A percentile compares a stretch with the other conserved stretches of the same genome.
These are phyloP conservation scores for Coniochaeta ligniaria DNA, from an alignment of 2,329 filamentous ascomycete species.

Conservation along the genomic window DNA sequence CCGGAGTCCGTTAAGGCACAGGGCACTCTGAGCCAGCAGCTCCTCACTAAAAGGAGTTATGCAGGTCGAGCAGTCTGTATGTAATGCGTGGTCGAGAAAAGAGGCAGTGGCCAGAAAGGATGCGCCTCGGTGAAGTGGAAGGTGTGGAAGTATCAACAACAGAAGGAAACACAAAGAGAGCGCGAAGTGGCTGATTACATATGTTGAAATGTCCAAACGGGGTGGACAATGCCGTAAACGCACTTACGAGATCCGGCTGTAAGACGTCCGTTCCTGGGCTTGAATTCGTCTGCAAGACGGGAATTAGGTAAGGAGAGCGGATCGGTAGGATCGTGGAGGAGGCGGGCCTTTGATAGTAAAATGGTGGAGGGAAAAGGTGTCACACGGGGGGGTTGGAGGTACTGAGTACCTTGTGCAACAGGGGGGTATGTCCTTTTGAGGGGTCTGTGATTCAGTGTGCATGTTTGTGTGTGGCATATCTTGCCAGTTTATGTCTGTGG, in stretches of 20 bases:
- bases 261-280: not conserved
- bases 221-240: not conserved
- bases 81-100: not conserved
- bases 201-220: not conserved
- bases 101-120: not conserved
- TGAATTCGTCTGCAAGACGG: not conserved
- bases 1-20: not conserved
- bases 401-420: not conserved
- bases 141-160: not conserved
- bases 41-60: not conserved
- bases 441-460: not conserved
- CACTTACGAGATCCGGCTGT: conserved; percentile 1
- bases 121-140: not conserved
- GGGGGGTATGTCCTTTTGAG: not conserved
- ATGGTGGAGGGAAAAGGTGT: not conserved
- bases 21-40: not conserved
- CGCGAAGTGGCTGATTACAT: conserved; percentile 1
- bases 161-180: not conserved
- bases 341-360: not conserved
- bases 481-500: not conserved
- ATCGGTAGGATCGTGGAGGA: not conserved
- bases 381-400: not conserved
- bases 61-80: not conserved
- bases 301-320: not conserved
- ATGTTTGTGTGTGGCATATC: not conserved